These are phyloP conservation scores for Podochytrium sp. DNA, from an alignment of 192 early-diverging fungal species.

Conservation along the genomic window DNA sequence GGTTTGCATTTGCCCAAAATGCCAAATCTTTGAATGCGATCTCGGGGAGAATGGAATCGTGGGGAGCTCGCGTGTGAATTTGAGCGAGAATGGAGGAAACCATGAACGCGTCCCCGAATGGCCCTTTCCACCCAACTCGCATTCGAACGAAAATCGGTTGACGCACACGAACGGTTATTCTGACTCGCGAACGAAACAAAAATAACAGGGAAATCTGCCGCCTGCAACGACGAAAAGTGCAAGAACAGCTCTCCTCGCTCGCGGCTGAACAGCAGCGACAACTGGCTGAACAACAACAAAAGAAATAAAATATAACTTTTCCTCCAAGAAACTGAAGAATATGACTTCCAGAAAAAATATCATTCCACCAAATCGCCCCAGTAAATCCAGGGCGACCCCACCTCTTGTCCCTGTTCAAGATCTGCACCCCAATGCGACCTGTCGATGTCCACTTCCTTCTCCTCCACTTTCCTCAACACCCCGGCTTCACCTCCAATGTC, in stretches of 20 bases:
- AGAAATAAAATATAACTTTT: not conserved
- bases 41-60: not conserved
- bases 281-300: slow-evolving; percentile 2
- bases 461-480: too few relatives aligned
- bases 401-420: too few relatives aligned
- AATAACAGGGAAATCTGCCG: slow-evolving; percentile 26
- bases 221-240: slow-evolving; percentile 21
- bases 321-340: not conserved
- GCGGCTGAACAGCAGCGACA: slow-evolving; percentile 17
- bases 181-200: not conserved
- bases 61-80: not conserved
- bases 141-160: not conserved
- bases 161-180: not conserved
- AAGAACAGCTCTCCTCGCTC: slow-evolving; percentile 18
- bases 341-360: not conserved
- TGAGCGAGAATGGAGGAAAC: too few relatives aligned
- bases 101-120: too few relatives aligned
- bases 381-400: too few relatives aligned
- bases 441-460: too few relatives aligned
- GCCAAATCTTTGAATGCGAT: not conserved
- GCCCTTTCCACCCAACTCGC: not conserved
- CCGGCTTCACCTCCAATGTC: too few relatives aligned
- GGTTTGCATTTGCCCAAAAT: not conserved
- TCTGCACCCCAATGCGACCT: too few relatives aligned
- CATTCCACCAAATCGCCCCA: too few relatives aligned